Percentiles rank a stretch among this genome's conserved stretches.
Conservation (phyloP, 345 rosid species). For the Aquilaria malaccensis region DNA sequence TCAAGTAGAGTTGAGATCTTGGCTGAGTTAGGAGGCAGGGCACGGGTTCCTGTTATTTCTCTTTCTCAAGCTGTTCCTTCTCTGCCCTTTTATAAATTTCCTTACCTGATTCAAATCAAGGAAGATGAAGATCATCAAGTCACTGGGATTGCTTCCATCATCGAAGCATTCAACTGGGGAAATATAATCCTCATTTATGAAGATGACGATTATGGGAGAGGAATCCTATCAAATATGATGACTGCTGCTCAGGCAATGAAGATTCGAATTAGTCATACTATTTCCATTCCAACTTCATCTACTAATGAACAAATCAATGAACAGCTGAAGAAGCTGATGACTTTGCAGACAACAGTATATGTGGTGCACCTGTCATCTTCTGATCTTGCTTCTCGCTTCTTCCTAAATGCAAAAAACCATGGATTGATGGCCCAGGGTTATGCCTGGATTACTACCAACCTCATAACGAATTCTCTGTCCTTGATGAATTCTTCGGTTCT, state of each 20-base stretch:
- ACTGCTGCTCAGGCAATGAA: conserved; percentile 4
- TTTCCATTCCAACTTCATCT: conserved; percentile 17
- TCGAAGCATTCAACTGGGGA: conserved; percentile 21
- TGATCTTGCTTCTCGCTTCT: conserved; percentile 16
- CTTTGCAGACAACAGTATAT: conserved; percentile 9
- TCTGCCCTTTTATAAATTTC: conserved; percentile 10
- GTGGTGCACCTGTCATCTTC: conserved; percentile 19
- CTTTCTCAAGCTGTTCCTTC: conserved; percentile 13
- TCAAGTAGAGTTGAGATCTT: not conserved
- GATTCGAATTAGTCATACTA: conserved; percentile 6
- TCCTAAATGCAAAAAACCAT: conserved; percentile 12
- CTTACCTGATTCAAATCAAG: conserved; percentile 18
- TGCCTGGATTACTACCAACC: conserved; percentile 31
- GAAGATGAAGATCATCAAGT: conserved; percentile 20
- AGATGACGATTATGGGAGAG: conserved; percentile 21
- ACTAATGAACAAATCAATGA: conserved; percentile 4
- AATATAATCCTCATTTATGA: conserved; percentile 21
- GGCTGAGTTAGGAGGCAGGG: conserved; percentile 17
- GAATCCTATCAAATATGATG: conserved; percentile 11
- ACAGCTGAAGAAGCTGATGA: conserved; percentile 11
- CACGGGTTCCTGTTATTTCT: conserved; percentile 46
- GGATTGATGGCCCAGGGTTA: conserved; percentile 30
- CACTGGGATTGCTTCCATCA: conserved; percentile 16
- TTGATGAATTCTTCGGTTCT: not conserved
- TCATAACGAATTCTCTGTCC: conserved; percentile 6